A percentile compares a stretch with the other conserved stretches of the same genome.
phyloP scores from a whole-genome alignment of 352 stramenopile species.

The Peronospora belbahrii region DNA sequence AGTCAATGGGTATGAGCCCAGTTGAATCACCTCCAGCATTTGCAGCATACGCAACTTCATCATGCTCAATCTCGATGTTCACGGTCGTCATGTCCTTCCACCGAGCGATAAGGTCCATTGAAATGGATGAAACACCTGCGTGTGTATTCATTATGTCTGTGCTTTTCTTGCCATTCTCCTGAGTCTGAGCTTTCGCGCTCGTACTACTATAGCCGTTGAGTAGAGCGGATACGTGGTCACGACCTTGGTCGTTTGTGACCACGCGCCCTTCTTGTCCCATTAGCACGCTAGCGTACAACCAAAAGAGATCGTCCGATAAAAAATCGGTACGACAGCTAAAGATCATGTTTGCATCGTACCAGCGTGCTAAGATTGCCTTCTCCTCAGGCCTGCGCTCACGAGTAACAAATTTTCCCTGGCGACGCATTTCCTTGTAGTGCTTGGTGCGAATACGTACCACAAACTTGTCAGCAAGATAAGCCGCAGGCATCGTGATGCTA shows the following conservation, averaged over 20 bases:
- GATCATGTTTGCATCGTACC: constrained; percentile 71
- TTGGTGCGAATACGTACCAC: constrained; percentile 52
- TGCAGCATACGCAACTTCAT: constrained; percentile 26
- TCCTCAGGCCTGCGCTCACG: constrained; percentile 46
- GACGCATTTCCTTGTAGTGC: constrained; percentile 36
- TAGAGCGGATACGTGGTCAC: constrained; percentile 88
- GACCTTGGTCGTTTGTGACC: constrained; percentile 96
- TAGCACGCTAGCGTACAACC: constrained; percentile 91
- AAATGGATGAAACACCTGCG: constrained; percentile 24
- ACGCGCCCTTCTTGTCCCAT: constrained; percentile 60
- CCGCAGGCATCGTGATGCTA: constrained; percentile 66
- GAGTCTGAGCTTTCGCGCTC: constrained; percentile 3
- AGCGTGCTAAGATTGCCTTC: constrained; percentile 55
- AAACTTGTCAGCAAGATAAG: constrained; percentile 60
- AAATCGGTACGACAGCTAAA: constrained; percentile 86
- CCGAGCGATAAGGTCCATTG: constrained; percentile 61
- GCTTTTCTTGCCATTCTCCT: constrained; percentile 18
- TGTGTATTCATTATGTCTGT: constrained; percentile 1
- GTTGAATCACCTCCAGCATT: constrained; percentile 2
- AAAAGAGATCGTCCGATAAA: constrained; percentile 95
- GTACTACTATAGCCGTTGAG: constrained; percentile 33
- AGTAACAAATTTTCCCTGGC: constrained; percentile 40
- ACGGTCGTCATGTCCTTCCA: constrained; percentile 67
- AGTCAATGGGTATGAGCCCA: constrained; percentile 40
- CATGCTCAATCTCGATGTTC: constrained; percentile 67